Conservation (phyloP, 441 rosid genomes). For the Eugenia klotzschiana region DNA sequence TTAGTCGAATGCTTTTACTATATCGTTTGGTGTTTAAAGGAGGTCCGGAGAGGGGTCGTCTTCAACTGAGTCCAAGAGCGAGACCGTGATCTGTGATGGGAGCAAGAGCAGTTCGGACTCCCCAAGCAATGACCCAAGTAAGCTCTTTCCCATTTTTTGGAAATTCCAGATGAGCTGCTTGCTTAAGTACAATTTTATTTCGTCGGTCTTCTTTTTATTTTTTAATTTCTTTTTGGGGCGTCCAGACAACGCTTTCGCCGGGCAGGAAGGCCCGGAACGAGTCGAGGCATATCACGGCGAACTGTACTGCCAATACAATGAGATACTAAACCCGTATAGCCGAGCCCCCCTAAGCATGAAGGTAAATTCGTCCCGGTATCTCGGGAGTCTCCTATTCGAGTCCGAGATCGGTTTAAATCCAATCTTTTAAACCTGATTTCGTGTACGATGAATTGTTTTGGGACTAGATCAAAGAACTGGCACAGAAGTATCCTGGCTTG, state of each 20-base stretch:
- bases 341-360: background rate
- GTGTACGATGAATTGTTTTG: background rate
- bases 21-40: background rate
- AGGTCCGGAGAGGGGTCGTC: background rate
- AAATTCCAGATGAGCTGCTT: background rate
- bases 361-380: background rate
- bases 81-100: background rate
- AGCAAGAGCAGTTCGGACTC: background rate
- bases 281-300: background rate
- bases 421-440: background rate
- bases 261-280: background rate
- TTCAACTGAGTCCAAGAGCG: background rate
- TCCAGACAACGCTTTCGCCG: background rate
- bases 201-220: background rate
- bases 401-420: background rate
- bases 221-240: background rate
- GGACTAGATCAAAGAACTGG: background rate
- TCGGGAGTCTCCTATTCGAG: background rate
- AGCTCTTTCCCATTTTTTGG: background rate
- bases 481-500: slow-evolving; percentile 6
- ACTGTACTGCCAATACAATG: slow-evolving; percentile 5
- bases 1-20: background rate
- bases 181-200: background rate
- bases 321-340: background rate
- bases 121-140: background rate